A percentile compares a stretch with the other conserved stretches of the same genome.
These are phyloP conservation scores for Russula ochroleuca DNA, from an alignment of 768 basidiomycete genomes.

Conservation along the genomic window DNA sequence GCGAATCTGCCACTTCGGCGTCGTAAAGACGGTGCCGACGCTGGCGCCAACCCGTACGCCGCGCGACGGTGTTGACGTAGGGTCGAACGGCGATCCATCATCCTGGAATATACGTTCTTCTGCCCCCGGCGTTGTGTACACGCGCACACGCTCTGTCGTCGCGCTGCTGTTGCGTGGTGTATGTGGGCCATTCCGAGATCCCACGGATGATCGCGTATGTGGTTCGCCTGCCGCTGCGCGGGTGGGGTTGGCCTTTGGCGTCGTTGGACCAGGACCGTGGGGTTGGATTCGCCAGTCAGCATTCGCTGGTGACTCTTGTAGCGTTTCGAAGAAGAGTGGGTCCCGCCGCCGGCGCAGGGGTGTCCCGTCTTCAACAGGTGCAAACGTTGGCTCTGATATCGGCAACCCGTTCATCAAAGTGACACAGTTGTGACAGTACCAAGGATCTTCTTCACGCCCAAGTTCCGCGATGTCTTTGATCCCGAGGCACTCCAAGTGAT, in stretches of 20 bases:
- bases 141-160: slow-evolving; percentile 33
- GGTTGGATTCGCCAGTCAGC: slow-evolving; percentile 42
- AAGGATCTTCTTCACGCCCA: slow-evolving; percentile 73
- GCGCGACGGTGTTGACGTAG: slow-evolving; percentile 75
- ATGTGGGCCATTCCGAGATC: slow-evolving; percentile 46
- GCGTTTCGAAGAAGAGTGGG: slow-evolving; percentile 51
- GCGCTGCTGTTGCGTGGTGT: slow-evolving; percentile 52
- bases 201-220: slow-evolving; percentile 40
- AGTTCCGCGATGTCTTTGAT: slow-evolving; percentile 59
- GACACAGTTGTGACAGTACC: slow-evolving; percentile 65
- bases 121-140: slow-evolving; percentile 30
- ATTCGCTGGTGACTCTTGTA: slow-evolving; percentile 52
- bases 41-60: slow-evolving; percentile 44
- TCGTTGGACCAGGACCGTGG: slow-evolving; percentile 40
- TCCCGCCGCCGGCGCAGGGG: slow-evolving; percentile 44
- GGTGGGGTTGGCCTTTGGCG: slow-evolving; percentile 37
- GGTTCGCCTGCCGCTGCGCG: slow-evolving; percentile 19
- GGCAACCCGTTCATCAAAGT: slow-evolving; percentile 32
- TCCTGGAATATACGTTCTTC: slow-evolving; percentile 31
- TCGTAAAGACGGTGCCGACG: slow-evolving; percentile 20
- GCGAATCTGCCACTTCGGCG: slow-evolving; percentile 25
- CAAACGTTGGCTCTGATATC: slow-evolving; percentile 62
- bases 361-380: slow-evolving; percentile 53
- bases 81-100: slow-evolving; percentile 66
- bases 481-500: slow-evolving; percentile 76